Base-by-base conservation (phyloP, 2,329 filamentous ascomycete genomes). In the Diplocarpon rosae region DNA sequence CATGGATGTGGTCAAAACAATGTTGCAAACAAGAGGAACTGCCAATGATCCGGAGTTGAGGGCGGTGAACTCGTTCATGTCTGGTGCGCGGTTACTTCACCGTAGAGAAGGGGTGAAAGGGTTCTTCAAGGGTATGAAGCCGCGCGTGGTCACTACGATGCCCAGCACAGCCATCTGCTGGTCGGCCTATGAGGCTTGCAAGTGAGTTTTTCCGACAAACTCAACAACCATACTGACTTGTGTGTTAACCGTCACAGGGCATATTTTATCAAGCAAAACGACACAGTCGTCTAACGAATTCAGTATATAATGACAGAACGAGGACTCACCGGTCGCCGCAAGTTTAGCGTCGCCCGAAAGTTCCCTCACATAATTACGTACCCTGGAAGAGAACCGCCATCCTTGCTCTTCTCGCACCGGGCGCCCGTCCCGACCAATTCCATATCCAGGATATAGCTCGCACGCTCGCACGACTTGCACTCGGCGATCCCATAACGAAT, bases 131-230 rank as follows among this genome's bases (percentile, higher is more conserved):
- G 92, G 92, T 35, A 77, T 95, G 62, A 81, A 85, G 57, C 92
- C 92, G 37, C 76, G 92, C 59, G 83, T 98, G 38, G 80, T 98
- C 51, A 95, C 89, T 10, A 95, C 92, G 1, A 96, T 96, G 84
- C 92, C 92, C 15, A 95, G 89, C 68, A 98, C 92, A 29, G 92
- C 92, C n/a, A 98, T 98, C 61, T 98, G 92, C 73, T 98, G 92
- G 92, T 92, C 78, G 32, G 77, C 77, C 27, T 82, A 82, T 56
- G 78, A 82, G 58, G 78, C 78, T 51, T 81, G 75, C 56, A 82
- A 82, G 78, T 80, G 65, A 59, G 75, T 67, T 16, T 39, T 28
- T n/a, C 16, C 24, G 20, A 24, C 20, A 7, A 7, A 24, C 35
- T 16, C 12, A 34, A 24, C 29, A 35, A 17, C 16, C n/a, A 20